Percentiles rank a stretch among this genome's conserved stretches.
phyloP scores from a whole-genome alignment of 176 grass and related monocot species.

The Coix lacrymajobi region DNA sequence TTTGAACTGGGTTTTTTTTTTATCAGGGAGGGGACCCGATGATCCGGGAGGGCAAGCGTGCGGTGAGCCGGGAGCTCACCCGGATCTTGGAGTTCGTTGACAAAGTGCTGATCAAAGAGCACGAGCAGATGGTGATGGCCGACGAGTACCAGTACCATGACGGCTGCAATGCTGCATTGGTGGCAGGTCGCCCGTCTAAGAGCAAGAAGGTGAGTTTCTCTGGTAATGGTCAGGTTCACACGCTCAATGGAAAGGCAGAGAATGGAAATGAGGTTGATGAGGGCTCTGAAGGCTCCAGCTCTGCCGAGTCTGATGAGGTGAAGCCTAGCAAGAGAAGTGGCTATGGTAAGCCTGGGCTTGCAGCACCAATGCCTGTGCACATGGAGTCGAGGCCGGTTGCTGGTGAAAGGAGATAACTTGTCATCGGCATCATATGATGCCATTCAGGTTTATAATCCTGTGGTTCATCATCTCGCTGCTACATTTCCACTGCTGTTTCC shows the following conservation, averaged over 20 bases:
- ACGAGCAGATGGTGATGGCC: constrained; percentile 20
- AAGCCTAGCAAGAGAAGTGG: constrained; percentile 15
- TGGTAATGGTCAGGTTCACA: constrained; percentile 7
- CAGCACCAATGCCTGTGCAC: constrained; percentile 56
- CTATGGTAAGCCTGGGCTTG: constrained; percentile 33
- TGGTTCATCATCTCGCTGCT: background rate
- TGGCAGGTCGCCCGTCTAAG: background rate
- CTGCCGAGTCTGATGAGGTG: constrained; percentile 11
- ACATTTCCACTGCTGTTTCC: background rate
- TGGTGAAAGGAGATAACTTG: constrained; percentile 20
- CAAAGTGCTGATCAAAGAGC: constrained; percentile 74
- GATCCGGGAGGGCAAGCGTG: constrained; percentile 77
- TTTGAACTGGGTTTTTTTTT: constrained; percentile 22
- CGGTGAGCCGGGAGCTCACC: constrained; percentile 64
- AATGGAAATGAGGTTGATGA: constrained; percentile 15
- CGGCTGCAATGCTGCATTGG: constrained; percentile 6
- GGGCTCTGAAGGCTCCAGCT: constrained; percentile 36
- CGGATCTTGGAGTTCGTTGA: constrained; percentile 82
- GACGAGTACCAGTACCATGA: constrained; percentile 35
- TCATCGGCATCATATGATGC: background rate
- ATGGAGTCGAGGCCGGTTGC: constrained; percentile 52
- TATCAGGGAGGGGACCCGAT: constrained; percentile 67
- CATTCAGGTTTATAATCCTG: background rate
- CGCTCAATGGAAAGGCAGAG: background rate
- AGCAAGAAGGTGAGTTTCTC: constrained; percentile 36